Evolutionary conservation across 495 filamentous ascomycete species (phyloP), one percentile per base, ranked within the genome.

Genomic region (Pyronema omphalodes): DNA sequence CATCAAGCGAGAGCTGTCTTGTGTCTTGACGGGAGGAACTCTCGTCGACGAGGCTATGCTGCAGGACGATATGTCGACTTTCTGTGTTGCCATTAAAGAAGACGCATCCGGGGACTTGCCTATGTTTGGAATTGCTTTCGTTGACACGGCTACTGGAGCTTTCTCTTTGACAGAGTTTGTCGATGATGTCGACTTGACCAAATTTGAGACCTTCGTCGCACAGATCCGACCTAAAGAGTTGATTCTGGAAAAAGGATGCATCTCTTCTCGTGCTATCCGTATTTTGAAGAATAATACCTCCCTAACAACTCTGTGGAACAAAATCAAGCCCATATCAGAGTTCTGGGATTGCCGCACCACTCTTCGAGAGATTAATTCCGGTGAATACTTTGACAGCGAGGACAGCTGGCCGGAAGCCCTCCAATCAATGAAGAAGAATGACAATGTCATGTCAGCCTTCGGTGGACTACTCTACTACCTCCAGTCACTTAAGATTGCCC

Each of bases 121-220:
- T 17, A 79, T 78, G 0, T 96, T 96, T 65, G 93, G 93, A 12
- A 78, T 96, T 41, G 79, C 85, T 0, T 96, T 96, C 67, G 88
- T 95, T 18, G 93, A 99, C 62, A 88, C 93, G 7, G 88, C 93
- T 3, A 95, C 89, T 0, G 93, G 88, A 12, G 87, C 94, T 61
- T 99, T 99, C 68, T 87, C 85, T 59, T 62, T 99, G 53, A 83
- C 88, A 12, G 81, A 94, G 51, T 95, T 95, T 57, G 73, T 83
- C 7, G 93, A 99, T 63, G 93, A 96, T 68, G 76, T 80, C 7
- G 88, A 95, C 57, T 76, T 95, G 66, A 99, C 93, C 46, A 94
- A 89, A 62, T 96, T 99, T 62, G 93, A 99, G 72, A 99, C 93
- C 0, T 85, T 96, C 51, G 80, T 99, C 15, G 93, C 93, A 34